Percentiles rank a stretch among this genome's conserved stretches.
These are phyloP conservation scores for Chaetomium globosum DNA, from an alignment of 2,329 filamentous ascomycete genomes.

Conservation along the genomic window DNA sequence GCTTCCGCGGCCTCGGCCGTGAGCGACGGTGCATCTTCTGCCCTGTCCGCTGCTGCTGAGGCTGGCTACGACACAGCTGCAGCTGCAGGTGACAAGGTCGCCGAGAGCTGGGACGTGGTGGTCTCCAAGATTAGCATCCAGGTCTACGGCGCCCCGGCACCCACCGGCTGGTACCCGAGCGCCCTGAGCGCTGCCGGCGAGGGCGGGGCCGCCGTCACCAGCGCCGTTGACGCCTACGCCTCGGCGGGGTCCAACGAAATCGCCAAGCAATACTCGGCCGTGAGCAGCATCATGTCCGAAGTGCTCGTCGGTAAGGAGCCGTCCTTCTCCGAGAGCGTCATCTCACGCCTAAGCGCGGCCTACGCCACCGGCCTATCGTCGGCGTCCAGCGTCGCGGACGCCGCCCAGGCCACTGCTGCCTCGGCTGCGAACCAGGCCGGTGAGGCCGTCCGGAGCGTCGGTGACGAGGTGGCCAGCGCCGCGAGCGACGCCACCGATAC, in stretches of 20 bases:
- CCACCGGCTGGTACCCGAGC: slow-evolving; percentile 59
- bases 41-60: slow-evolving; percentile 35
- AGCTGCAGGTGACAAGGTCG: slow-evolving; percentile 38
- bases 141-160: slow-evolving; percentile 68
- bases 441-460: slow-evolving; percentile 40
- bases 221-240: slow-evolving; percentile 54
- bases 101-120: slow-evolving; percentile 64
- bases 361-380: slow-evolving; percentile 69
- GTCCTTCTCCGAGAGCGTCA: slow-evolving; percentile 78
- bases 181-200: slow-evolving; percentile 55
- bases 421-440: slow-evolving; percentile 42
- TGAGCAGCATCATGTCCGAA: slow-evolving; percentile 75
- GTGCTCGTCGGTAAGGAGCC: slow-evolving; percentile 76
- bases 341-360: slow-evolving; percentile 69
- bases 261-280: slow-evolving; percentile 66
- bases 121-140: slow-evolving; percentile 68
- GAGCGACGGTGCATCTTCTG: slow-evolving; percentile 44
- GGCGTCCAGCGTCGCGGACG: slow-evolving; percentile 49
- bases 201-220: slow-evolving; percentile 44
- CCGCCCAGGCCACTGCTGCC: slow-evolving; percentile 39
- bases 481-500: slow-evolving; percentile 49
- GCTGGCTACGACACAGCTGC: slow-evolving; percentile 32
- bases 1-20: slow-evolving; percentile 51
- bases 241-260: slow-evolving; percentile 64
- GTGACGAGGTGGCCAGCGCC: slow-evolving; percentile 44